These are phyloP conservation scores for Anaeromyces robustus DNA, from an alignment of 192 early-diverging fungal genomes.

Conservation along the genomic window DNA sequence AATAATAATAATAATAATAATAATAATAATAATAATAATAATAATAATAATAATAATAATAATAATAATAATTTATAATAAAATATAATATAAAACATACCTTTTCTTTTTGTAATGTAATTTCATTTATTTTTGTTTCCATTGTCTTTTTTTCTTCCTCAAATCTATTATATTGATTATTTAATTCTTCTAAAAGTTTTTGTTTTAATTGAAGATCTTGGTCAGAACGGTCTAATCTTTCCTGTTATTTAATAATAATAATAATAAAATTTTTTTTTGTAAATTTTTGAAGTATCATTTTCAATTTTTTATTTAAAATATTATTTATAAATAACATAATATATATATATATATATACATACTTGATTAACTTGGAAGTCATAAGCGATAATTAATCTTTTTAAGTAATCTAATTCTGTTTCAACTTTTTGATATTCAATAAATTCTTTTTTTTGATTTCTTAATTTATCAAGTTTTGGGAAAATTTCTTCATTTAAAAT, in stretches of 20 bases:
- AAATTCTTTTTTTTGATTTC: slow-evolving; percentile 70
- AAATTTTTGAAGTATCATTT: too few relatives aligned
- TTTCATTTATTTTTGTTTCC: background rate
- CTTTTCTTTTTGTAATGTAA: background rate
- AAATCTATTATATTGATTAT: slow-evolving; percentile 15
- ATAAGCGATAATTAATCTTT: slow-evolving; percentile 64
- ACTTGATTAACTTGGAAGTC: slow-evolving; percentile 67
- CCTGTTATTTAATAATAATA: slow-evolving; percentile 17
- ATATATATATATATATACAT: background rate
- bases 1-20: too few relatives aligned
- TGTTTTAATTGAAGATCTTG: slow-evolving; percentile 5
- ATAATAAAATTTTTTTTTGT: slow-evolving; percentile 4
- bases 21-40: too few relatives aligned
- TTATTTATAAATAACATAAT: too few relatives aligned
- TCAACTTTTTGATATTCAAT: slow-evolving; percentile 88
- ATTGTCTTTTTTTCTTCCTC: background rate
- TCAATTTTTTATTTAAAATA: too few relatives aligned
- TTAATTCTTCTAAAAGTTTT: slow-evolving; percentile 18
- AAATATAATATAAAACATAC: background rate
- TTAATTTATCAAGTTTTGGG: slow-evolving; percentile 80
- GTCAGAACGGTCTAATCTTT: slow-evolving; percentile 19
- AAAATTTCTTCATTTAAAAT: slow-evolving; percentile 76
- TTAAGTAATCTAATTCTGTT: slow-evolving; percentile 70
- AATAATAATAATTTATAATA: too few relatives aligned
- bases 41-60: too few relatives aligned